A percentile compares a stretch with the other conserved stretches of the same genome.
Evolutionary conservation across 306 rosid genomes (phyloP).

Genomic region (Inga leiocalycina): DNA sequence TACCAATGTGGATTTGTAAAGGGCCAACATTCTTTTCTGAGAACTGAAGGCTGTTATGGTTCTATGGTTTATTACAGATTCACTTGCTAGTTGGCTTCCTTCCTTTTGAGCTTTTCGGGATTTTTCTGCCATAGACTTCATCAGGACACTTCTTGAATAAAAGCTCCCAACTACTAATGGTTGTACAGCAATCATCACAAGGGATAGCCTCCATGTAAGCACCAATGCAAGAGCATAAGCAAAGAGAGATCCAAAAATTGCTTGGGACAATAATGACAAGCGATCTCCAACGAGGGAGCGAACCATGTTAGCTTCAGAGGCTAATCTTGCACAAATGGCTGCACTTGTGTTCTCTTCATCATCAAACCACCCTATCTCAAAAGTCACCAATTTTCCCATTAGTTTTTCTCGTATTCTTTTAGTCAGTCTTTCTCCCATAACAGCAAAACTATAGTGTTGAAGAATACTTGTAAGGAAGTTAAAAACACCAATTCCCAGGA

Average conservation of each 20-base stretch:
- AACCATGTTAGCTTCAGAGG: slow-evolving; percentile 82
- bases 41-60: slow-evolving; percentile 88
- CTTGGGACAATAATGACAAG: slow-evolving; percentile 72
- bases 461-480: slow-evolving; percentile 76
- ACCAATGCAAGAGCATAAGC: slow-evolving; percentile 72
- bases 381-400: slow-evolving; percentile 69
- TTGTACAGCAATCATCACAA: slow-evolving; percentile 91
- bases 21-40: slow-evolving; percentile 72
- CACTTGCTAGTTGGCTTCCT: slow-evolving; percentile 91
- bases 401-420: slow-evolving; percentile 78
- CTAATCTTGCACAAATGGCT: slow-evolving; percentile 79
- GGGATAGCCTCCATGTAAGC: slow-evolving; percentile 81
- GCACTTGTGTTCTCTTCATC: slow-evolving; percentile 88
- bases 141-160: slow-evolving; percentile 74
- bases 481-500: slow-evolving; percentile 77
- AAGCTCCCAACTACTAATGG: slow-evolving; percentile 92
- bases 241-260: slow-evolving; percentile 70
- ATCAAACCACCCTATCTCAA: slow-evolving; percentile 93
- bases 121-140: slow-evolving; percentile 76
- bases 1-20: slow-evolving; percentile 59
- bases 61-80: slow-evolving; percentile 82
- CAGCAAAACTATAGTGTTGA: slow-evolving; percentile 78
- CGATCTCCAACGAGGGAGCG: slow-evolving; percentile 87
- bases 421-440: slow-evolving; percentile 89
- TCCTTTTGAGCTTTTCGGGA: slow-evolving; percentile 72